These are phyloP conservation scores for Microascus cirrosus DNA, from an alignment of 2,329 filamentous ascomycete species.

Conservation along the genomic window DNA sequence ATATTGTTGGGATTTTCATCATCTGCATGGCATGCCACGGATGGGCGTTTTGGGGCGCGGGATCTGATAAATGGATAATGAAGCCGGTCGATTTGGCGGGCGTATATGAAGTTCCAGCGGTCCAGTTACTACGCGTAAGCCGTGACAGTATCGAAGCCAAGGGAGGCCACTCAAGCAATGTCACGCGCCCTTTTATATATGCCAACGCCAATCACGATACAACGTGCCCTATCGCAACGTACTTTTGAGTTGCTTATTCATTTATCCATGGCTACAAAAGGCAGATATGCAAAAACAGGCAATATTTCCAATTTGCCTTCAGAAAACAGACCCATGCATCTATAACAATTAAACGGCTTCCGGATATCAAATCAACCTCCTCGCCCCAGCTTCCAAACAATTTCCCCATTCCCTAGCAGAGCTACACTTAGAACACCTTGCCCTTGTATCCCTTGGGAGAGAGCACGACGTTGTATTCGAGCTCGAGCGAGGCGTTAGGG, in stretches of 20 bases:
- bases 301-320: not conserved
- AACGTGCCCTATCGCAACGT: too few species aligned
- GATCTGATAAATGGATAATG: not conserved
- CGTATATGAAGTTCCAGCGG: not conserved
- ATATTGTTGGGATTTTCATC: not conserved
- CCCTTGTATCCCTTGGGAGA: constrained; percentile 31
- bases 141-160: not conserved
- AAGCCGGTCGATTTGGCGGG: not conserved
- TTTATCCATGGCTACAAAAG: not conserved
- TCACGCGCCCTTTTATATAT: not conserved
- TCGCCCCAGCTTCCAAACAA: not conserved
- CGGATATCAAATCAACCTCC: not conserved
- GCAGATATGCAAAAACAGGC: not conserved
- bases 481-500: constrained; percentile 22
- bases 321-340: not conserved
- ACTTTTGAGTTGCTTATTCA: not conserved
- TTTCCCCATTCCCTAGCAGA: not conserved
- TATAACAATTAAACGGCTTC: not conserved
- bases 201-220: too few species aligned
- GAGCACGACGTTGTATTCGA: constrained; percentile 31
- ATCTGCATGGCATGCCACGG: not conserved
- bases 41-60: not conserved
- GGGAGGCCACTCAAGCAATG: not conserved
- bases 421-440: not conserved
- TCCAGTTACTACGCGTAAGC: too few species aligned